Base-by-base conservation (phyloP, 345 rosid genomes). In the Trapa incisa region DNA sequence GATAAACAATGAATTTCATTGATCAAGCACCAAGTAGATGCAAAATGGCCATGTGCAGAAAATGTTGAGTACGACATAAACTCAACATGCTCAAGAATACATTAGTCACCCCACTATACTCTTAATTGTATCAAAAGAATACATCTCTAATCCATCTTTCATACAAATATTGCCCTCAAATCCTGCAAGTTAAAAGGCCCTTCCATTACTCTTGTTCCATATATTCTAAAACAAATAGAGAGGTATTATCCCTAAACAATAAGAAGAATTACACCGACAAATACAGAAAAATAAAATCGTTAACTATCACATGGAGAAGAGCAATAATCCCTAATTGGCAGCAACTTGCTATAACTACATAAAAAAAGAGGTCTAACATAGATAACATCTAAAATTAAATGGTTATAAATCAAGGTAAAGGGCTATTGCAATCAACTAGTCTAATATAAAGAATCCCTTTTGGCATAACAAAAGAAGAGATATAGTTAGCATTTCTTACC, bases 401-500 rank as follows among this genome's bases (percentile, higher is more conserved):
- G 2, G 2, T 5, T 50, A 50, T 6, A 54, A 54, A 2, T 54
- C 60, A 54, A n/a, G 17, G 35, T n/a, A 12, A 14, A 15, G 33
- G 43, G 22, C 6, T 13, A 61, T 37, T 3, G 8, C 29, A 29
- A 61, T 64, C 29, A 64, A 29, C 64, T 38, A 32, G 16, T 36
- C 37, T 36, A 3, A 63, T 29, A 45, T 15, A 37, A 52, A 53
- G 64, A 36, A 42, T 8, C 13, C 37, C 42, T 61, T 12, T 37
- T 39, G 36, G 12, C n/a, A 22, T 57, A 57, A 45, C 52, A 68
- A 6, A 45, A 38, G 74, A 63, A 41, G 67, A 48, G 9, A 35
- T 53, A 32, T 12, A 22, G 52, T 61, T 67, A 8, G 12, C 13
- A 13, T 6, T 66, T 66, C 81, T 82, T 82, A 94, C 97, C 99